Evolutionary conservation across 768 basidiomycete genomes (phyloP), one percentile per base, ranked within the genome.

Genomic region (Lactifluus rugatus): DNA sequence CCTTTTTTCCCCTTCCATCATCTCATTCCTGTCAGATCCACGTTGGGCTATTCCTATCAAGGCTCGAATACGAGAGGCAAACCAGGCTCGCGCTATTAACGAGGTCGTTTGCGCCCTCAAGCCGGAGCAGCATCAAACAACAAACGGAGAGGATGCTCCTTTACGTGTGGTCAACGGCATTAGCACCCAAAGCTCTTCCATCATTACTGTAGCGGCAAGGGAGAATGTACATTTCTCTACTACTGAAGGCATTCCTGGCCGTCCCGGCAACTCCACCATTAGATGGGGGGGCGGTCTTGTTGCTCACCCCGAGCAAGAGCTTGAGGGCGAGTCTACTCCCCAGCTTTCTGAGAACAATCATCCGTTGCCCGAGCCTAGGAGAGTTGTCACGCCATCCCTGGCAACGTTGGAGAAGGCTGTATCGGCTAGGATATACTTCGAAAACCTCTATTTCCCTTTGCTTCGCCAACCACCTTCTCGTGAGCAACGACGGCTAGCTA

Each of bases 391-490:
- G 14, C 93, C 95, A 39, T 94, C 93, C 54, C 77, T 99, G 56
- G 78, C 85, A 44, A 96, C 95, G 31, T 77, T 97, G 67, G 94
- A 99, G 72, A 93, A 89, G 70, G 91, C 93, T 51, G 90, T 93
- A 58, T 86, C 93, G 34, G 84, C 89, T 41, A 83, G 89, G 69
- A 90, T 97, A 73, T 96, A 84, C 78, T 96, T 98, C 72, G 90
- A 91, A 77, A 92, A 89, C 68, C 77, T 86, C 31, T 94, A 88
- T 72, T 94, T 89, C 72, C 85, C 82, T 31, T 78, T 93, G 54
- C 81, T 93, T 67, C 87, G 90, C 64, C 87, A 92, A 59, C 80
- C 87, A 31, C 83, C 89, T 49, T 88, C 87, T 58, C 81, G 95
- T 32, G 93, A 95, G 69, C 84, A 90, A 70, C 79, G 95, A 57